Percentiles rank a stretch among this genome's conserved stretches.
Evolutionary conservation across 2,329 filamentous ascomycete genomes (phyloP).

Genomic region (Ceratocystis ficicola): DNA sequence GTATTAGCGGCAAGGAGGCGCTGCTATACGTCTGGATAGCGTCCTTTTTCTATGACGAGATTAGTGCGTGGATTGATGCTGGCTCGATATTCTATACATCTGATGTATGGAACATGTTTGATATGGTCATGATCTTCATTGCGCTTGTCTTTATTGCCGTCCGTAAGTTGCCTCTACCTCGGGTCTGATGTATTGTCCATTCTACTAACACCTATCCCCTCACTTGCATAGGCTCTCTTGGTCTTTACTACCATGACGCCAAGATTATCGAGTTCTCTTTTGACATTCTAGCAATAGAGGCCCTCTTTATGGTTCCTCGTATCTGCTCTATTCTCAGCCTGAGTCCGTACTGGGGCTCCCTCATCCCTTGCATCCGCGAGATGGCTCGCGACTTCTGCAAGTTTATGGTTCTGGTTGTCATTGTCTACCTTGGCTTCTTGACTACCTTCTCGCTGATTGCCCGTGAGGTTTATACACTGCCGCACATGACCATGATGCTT

Average conservation of each 20-base stretch:
- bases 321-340: conserved; percentile 79
- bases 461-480: conserved; percentile 52
- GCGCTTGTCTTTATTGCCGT: conserved; percentile 58
- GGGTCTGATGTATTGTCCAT: conserved; percentile 8
- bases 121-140: conserved; percentile 61
- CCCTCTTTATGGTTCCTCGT: conserved; percentile 77
- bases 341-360: conserved; percentile 78
- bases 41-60: conserved; percentile 77
- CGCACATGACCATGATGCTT: conserved; percentile 61
- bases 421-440: conserved; percentile 77
- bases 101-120: conserved; percentile 70
- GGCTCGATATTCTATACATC: conserved; percentile 75
- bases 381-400: conserved; percentile 91
- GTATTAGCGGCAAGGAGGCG: conserved; percentile 56
- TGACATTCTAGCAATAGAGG: conserved; percentile 79
- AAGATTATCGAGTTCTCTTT: conserved; percentile 67
- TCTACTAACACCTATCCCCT: neutral
- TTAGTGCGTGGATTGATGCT: conserved; percentile 74
- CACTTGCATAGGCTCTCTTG: conserved; percentile 45
- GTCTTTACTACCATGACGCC: conserved; percentile 45
- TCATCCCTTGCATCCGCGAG: conserved; percentile 82
- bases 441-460: conserved; percentile 74
- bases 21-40: conserved; percentile 75
- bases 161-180: conserved; percentile 40
- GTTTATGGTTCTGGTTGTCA: conserved; percentile 66